Conservation (phyloP, 2,329 filamentous ascomycete species). For the Stemphylium vesicarium region DNA sequence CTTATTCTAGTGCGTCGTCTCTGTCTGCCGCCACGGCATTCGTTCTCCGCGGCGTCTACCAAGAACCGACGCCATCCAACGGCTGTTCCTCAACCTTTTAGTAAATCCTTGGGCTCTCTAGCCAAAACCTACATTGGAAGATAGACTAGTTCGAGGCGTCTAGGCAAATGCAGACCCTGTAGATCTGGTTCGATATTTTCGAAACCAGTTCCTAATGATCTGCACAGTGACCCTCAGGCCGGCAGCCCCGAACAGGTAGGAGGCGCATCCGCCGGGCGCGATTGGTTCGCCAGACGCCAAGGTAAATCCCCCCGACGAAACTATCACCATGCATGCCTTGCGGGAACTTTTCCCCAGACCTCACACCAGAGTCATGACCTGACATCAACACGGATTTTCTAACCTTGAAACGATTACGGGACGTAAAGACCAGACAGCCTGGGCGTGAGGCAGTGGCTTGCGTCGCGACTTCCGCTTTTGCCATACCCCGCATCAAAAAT, state of each 20-base stretch:
- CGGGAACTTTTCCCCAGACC: neutral
- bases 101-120: neutral
- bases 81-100: neutral
- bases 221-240: slow-evolving; percentile 2
- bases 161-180: slow-evolving; percentile 13
- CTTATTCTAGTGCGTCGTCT: neutral
- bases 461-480: neutral
- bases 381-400: neutral
- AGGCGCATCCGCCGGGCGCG: neutral
- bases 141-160: slow-evolving; percentile 1
- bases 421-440: too few relatives aligned
- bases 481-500: neutral
- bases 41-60: neutral
- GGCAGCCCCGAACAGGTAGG: neutral
- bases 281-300: slow-evolving; percentile 4
- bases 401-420: neutral
- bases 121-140: neutral
- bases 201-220: slow-evolving; percentile 4
- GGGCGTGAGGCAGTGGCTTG: too few relatives aligned
- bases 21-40: neutral
- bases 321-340: neutral
- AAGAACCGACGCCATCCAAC: neutral
- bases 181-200: slow-evolving; percentile 1
- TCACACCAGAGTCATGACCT: neutral
- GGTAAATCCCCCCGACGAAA: slow-evolving; percentile 1